These are phyloP conservation scores for Picea glauca DNA, from an alignment of 75 land plant species.

Conservation along the genomic window DNA sequence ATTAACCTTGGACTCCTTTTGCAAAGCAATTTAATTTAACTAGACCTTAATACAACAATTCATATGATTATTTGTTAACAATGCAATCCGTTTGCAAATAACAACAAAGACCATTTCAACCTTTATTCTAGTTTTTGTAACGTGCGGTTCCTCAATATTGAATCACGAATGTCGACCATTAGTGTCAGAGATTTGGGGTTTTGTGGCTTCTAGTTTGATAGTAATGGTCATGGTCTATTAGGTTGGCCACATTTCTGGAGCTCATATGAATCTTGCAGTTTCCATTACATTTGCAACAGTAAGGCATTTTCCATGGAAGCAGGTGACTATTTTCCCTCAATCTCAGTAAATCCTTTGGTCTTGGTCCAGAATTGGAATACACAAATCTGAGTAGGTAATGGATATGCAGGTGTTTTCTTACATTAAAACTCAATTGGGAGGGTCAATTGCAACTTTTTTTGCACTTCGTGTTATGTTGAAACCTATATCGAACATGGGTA, in stretches of 20 bases:
- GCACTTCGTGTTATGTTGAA: slow-evolving; percentile 39
- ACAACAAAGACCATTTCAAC: slow-evolving; percentile 71
- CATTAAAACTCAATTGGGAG: slow-evolving; percentile 58
- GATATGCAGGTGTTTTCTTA: slow-evolving; percentile 69
- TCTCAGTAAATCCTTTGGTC: too few species aligned
- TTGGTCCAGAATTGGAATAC: too few species aligned
- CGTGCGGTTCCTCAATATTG: slow-evolving; percentile 61
- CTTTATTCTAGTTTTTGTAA: slow-evolving; percentile 72
- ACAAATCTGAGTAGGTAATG: background rate
- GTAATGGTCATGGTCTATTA: slow-evolving; percentile 78
- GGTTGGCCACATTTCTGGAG: slow-evolving; percentile 93
- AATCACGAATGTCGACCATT: slow-evolving; percentile 23
- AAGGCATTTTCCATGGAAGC: slow-evolving; percentile 90
- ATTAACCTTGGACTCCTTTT: too few species aligned
- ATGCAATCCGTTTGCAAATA: slow-evolving; percentile 23
- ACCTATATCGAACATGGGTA: slow-evolving; percentile 46
- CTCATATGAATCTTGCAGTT: slow-evolving; percentile 82
- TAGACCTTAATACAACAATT: too few species aligned
- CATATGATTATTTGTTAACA: too few species aligned
- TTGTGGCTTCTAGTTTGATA: slow-evolving; percentile 69
- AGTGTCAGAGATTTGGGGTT: slow-evolving; percentile 38
- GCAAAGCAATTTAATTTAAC: too few species aligned
- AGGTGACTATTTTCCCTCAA: slow-evolving; percentile 23
- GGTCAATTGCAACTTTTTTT: slow-evolving; percentile 46
- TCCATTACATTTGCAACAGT: slow-evolving; percentile 79